These are phyloP conservation scores for Orbilia brochopaga DNA, from an alignment of 2,329 filamentous ascomycete genomes.

Conservation along the genomic window DNA sequence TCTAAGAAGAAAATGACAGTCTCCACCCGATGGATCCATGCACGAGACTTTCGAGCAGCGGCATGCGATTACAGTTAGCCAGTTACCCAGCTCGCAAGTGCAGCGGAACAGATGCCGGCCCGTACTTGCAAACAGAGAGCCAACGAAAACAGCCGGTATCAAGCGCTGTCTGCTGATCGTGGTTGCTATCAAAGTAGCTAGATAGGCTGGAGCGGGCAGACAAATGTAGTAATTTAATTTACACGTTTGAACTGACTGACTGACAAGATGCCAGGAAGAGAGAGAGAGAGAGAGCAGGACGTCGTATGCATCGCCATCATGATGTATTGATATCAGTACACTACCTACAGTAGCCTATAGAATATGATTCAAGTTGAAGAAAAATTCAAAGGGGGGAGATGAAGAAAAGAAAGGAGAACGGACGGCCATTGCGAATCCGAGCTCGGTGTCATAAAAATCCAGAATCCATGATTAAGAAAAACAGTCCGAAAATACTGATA, in stretches of 20 bases:
- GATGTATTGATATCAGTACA: neutral
- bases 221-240: too few species aligned
- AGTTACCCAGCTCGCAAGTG: neutral
- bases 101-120: too few species aligned
- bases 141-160: too few species aligned
- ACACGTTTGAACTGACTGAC: too few species aligned
- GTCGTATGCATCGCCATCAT: neutral
- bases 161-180: too few species aligned
- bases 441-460: constrained; percentile 13
- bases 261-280: too few species aligned
- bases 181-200: too few species aligned
- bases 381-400: neutral
- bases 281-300: neutral
- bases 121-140: too few species aligned
- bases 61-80: neutral
- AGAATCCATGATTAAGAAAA: constrained; percentile 11
- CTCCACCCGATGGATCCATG: constrained; percentile 18
- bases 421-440: too few species aligned
- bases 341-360: neutral
- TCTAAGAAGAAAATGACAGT: constrained; percentile 11
- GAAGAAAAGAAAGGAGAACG: neutral
- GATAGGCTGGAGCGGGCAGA: too few species aligned
- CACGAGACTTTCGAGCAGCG: constrained; percentile 16
- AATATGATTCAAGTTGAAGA: neutral
- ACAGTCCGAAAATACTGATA: constrained; percentile 41